These are phyloP conservation scores for Leccinellum albellum DNA, from an alignment of 768 basidiomycete species.

Conservation along the genomic window DNA sequence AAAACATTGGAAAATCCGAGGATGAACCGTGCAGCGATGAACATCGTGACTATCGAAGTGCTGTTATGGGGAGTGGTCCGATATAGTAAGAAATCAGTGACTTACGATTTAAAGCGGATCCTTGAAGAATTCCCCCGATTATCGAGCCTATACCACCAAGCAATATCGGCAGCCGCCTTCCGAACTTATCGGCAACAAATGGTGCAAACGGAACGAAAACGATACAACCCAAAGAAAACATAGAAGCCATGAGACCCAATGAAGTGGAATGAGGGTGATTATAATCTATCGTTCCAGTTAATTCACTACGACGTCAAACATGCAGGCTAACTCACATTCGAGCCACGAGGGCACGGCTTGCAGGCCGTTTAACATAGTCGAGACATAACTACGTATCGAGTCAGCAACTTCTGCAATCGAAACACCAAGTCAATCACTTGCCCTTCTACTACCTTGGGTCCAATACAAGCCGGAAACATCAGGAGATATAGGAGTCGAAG, in stretches of 20 bases:
- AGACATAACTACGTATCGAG: neutral
- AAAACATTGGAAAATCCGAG: neutral
- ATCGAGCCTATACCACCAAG: neutral
- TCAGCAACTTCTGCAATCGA: neutral
- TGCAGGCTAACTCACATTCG: neutral
- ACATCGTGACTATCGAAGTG: neutral
- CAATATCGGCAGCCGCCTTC: neutral
- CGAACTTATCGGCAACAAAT: neutral
- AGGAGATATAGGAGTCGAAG: constrained; percentile 52
- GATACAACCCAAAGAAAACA: neutral
- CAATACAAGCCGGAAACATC: constrained; percentile 41
- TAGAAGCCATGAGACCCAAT: neutral
- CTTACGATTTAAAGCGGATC: neutral
- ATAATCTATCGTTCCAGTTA: neutral
- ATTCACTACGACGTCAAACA: neutral
- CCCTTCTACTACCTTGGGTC: constrained; percentile 21
- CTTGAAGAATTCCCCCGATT: neutral
- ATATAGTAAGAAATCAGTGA: neutral
- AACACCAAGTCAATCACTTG: neutral
- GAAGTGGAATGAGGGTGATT: neutral
- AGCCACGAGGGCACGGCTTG: neutral
- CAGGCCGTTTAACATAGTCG: neutral
- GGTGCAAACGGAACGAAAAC: neutral
- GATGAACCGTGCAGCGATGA: neutral
- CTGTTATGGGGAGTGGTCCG: too few relatives aligned